Evolutionary conservation across 2,329 filamentous ascomycete genomes (phyloP), one percentile per base, ranked within the genome.

Genomic region (Fusarium sororula): DNA sequence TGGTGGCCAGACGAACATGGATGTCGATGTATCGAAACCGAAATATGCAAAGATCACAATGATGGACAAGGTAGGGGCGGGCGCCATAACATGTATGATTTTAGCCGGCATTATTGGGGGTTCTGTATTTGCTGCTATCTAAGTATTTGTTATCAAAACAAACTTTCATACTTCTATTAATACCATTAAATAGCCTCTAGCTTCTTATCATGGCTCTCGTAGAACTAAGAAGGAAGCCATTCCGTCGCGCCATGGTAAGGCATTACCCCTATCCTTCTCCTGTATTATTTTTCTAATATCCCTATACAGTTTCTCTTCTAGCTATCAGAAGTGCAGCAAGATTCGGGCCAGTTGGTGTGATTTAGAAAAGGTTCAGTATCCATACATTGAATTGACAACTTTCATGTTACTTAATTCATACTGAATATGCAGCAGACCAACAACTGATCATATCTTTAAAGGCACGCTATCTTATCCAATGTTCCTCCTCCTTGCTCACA

Each of bases 1-100:
- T 18, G 89, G 86, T 13, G 87, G 88, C 62, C 75, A 75, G 47
- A 72, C 78, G 39, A 73, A 80, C 56, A 67, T 79, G 24, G 72
- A 80, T 70, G 66, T 72, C 48, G 71, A 84, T 32, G 65, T 77
- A 41, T 70, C 70, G 14, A 77, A 67, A 47, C 69, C 77, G 22
- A 44, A 48, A 20, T 48, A 53, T 28, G 28, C 28, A 38, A 35
- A 37, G 7, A 87, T 90, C 58, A 87, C 85, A 5, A 82, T 77
- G 8, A 82, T 80, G 22, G 89, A 90, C 66, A 84, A 81, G 74
- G 87, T 87, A 2, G 89, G 87, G 2, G 89, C 89, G 1, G 88
- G 87, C 10, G 87, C 91, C 67, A 50, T 89, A 68, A 91, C 89
- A 35, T 82, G 85, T 13, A 81, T 88, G 1, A 75, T 90, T 22